Evolutionary conservation across 371 early-diverging fungal species (phyloP), one percentile per base, ranked within the genome.

Genomic region (Chytridium lagenaria): DNA sequence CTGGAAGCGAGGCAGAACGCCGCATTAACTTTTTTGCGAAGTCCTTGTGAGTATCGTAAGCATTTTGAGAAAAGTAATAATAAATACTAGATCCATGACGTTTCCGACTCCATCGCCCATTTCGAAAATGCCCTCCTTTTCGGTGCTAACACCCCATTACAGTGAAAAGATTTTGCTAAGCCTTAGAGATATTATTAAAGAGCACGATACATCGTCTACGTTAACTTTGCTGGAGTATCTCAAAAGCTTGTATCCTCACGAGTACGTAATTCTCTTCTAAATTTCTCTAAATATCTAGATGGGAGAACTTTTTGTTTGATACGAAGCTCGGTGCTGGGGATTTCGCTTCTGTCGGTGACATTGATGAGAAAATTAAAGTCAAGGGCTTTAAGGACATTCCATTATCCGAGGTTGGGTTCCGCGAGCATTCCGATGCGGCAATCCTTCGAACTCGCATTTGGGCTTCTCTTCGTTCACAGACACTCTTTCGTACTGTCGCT

Each of bases 271-370:
- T 28, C 2, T 3, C 30, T 12, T 40, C 30, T 40, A 16, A 3
- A 37, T 22, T 10, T 28, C n/a, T 16, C 16, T 40, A 66, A 38
- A 16, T 2, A 38, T 2, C 3, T 34, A 68, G 68, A 26, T 95
- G 94, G 95, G 93, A 92, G 64, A 94, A 94, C 81, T 95, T 94
- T 84, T 93, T 95, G 34, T 88, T 91, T 75, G 94, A 95, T 73
- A 94, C 92, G 64, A 93, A 93, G 81, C 87, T 92, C 50, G 50
- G 68, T 33, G 50, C 36, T 52, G 50, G 69, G 5, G 55, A 55
- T 31, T 50, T 52, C 12, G 28, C 16, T 16, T 28, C 19, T 31
- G 10, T 67, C 26, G 31, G 30, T 5, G 69, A 68, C 15, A 2
- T 39, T 23, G 33, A 68, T 34, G 63, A 38, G 10, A 63, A 63